Percentiles rank a stretch among this genome's conserved stretches.
phyloP scores from a whole-genome alignment of 805 yeast species.

The Candida ortonii region DNA sequence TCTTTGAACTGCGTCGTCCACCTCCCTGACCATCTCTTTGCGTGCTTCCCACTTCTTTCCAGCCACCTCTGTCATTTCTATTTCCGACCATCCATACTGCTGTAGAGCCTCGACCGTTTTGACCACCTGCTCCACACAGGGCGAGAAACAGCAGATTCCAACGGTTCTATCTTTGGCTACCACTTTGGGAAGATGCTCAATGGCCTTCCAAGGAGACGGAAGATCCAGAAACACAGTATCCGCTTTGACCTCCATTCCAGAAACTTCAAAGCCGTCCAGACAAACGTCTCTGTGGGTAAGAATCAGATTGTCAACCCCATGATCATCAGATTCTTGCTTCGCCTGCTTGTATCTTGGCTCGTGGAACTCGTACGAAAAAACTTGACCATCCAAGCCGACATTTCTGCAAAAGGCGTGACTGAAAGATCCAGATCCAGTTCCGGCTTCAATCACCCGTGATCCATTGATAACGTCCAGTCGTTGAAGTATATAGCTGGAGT shows the following conservation, averaged over 20 bases:
- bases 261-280: slow-evolving; percentile 70
- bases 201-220: slow-evolving; percentile 97
- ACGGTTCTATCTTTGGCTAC: slow-evolving; percentile 52
- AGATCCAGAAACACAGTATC: slow-evolving; percentile 82
- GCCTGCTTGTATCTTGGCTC: slow-evolving; percentile 82
- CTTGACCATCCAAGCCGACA: slow-evolving; percentile 54
- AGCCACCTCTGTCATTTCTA: slow-evolving; percentile 90
- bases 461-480: slow-evolving; percentile 72
- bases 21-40: slow-evolving; percentile 77
- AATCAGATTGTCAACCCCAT: slow-evolving; percentile 57
- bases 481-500: slow-evolving; percentile 86
- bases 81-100: slow-evolving; percentile 73
- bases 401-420: slow-evolving; percentile 90
- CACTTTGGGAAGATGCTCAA: slow-evolving; percentile 65
- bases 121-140: slow-evolving; percentile 96
- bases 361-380: slow-evolving; percentile 91
- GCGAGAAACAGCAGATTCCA: slow-evolving; percentile 91
- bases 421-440: slow-evolving; percentile 96
- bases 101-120: slow-evolving; percentile 77
- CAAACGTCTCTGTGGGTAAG: slow-evolving; percentile 94
- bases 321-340: slow-evolving; percentile 66
- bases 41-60: slow-evolving; percentile 84
- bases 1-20: slow-evolving; percentile 77
- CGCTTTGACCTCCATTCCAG: slow-evolving; percentile 46
- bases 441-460: slow-evolving; percentile 87